Evolutionary conservation across 2,329 filamentous ascomycete genomes (phyloP), one percentile per base, ranked within the genome.

Genomic region (Stagonosporopsis vannaccii): DNA sequence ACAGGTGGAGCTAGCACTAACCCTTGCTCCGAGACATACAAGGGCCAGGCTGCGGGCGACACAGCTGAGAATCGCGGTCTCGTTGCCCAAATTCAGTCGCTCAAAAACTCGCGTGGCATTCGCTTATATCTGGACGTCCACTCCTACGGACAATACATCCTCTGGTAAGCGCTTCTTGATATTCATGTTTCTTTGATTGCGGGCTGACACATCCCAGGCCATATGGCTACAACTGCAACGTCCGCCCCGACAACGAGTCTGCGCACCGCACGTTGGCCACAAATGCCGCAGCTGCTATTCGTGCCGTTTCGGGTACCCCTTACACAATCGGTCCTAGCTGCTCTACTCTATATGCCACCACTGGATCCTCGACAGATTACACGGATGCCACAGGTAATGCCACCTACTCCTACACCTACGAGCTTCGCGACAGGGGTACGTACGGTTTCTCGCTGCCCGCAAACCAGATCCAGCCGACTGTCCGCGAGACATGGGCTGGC

Each of bases 101-200:
- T 86, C 22, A 74, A 75, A 6, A 69, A 69, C 5, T 66, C 69
- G 1, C 76, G 80, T 41, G 83, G 84, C 2, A 78, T 89, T 43
- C 81, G 84, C 59, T 78, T 87, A 1, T 90, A 83, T 68, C 82
- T 89, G 33, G 87, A 90, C 73, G 84, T 83, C 67, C 87, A 89
- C 39, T 56, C 44, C 6, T 58, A 54, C 20, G 56, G 56, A 51
- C 56, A 58, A 45, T 66, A 68, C 50, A 67, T 70, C 12, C 63
- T 70, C 7, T 68, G 65, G 65, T 69, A 61, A 60, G 66, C 52
- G 4, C 11, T 12, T 6, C 20, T 19, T 2, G n/a, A 42, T n/a
- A 5, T 32, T 22, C 28, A n/a, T 2, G n/a, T 35, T 4, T 26
- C 8, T 25, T 11, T 2, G 15, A 22, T n/a, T 20, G 11, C 12